These are phyloP conservation scores for Hypoxylon lienhwacheense DNA, from an alignment of 495 filamentous ascomycete species.

Conservation along the genomic window DNA sequence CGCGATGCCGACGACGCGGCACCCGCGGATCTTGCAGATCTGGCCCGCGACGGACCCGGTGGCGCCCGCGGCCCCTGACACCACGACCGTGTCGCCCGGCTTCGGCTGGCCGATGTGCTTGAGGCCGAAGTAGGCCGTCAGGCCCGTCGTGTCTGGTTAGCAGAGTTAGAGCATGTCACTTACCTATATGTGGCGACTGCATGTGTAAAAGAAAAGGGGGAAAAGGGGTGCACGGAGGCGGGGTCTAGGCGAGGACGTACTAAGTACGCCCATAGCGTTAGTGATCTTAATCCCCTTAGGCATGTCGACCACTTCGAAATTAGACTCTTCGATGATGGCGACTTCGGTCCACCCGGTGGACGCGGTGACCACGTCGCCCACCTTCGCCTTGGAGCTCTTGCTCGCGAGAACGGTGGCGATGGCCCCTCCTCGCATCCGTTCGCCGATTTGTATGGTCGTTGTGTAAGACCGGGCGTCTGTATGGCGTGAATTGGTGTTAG, in stretches of 20 bases:
- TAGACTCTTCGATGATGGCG: slow-evolving; percentile 52
- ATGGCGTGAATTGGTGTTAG: background rate
- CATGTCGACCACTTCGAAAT: slow-evolving; percentile 46
- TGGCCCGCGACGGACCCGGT: slow-evolving; percentile 71
- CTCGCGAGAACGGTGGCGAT: slow-evolving; percentile 56
- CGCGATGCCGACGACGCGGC: slow-evolving; percentile 63
- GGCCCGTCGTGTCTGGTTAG: slow-evolving; percentile 49
- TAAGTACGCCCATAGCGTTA: slow-evolving; percentile 62
- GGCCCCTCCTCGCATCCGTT: slow-evolving; percentile 65
- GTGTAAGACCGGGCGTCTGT: slow-evolving; percentile 64
- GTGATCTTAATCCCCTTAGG: slow-evolving; percentile 53
- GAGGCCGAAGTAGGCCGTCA: slow-evolving; percentile 72
- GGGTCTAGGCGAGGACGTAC: too few species aligned
- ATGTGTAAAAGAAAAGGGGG: too few species aligned
- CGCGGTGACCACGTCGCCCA: slow-evolving; percentile 57
- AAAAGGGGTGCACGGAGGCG: too few species aligned
- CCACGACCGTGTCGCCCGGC: slow-evolving; percentile 64
- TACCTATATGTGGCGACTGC: too few species aligned
- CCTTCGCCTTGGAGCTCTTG: slow-evolving; percentile 48
- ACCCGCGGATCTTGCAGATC: slow-evolving; percentile 66
- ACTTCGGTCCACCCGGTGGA: slow-evolving; percentile 65
- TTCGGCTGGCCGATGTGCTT: slow-evolving; percentile 59
- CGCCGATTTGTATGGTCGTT: slow-evolving; percentile 64
- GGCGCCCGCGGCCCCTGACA: slow-evolving; percentile 70
- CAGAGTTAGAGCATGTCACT: too few species aligned